Base-by-base conservation (phyloP, 1,284 basidiomycete species). In the Naganishia albida region DNA sequence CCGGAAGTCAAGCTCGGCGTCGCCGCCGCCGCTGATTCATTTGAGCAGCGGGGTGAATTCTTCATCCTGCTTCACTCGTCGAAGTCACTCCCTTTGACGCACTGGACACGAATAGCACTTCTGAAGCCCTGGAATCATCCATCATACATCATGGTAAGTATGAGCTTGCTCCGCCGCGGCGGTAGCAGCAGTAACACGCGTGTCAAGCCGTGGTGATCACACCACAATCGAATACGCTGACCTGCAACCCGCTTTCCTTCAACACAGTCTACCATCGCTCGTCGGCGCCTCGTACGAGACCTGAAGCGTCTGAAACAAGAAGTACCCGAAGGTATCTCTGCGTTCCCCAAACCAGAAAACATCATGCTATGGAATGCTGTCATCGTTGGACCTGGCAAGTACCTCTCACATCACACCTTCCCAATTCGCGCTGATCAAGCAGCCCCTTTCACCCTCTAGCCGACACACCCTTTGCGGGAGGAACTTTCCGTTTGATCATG, bases 281-380 rank as follows among this genome's bases (percentile, higher is more conserved):
- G 88, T 74, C 85, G 92, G 74, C 88, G 93, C 64, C 87, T 95
- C 67, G 93, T 97, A 70, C 88, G 93, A 67, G 93, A 97, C 81
- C 98, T 98, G 81, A 98, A 97, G 81, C 85, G 93, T 42, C 85
- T 99, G 40, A 91, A 91, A 44, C 88, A 87, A 18, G 95, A 98
- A 77, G 93, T 95, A 3, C 95, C 95, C 0, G 89, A 91, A 65
- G 95, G 95, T 12, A 93, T 98, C 72, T 94, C 91, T 15, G 95
- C 95, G 28, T 93, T 92, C 71, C 95, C 95, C 73, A 94, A 92
- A 77, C 88, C 92, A 0, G 95, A 98, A 79, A 98, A 98, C 77
- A 95, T 99, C 78, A 95, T 98, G 91, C 84, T 98, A 13, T 99
- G 95, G 95, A 98, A 99, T 75, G 95, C 95, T 1, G 95, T 99